Percentiles rank a stretch among this genome's conserved stretches.
Conservation (phyloP, 805 yeast species). For the Myxozyma mucilagina region DNA sequence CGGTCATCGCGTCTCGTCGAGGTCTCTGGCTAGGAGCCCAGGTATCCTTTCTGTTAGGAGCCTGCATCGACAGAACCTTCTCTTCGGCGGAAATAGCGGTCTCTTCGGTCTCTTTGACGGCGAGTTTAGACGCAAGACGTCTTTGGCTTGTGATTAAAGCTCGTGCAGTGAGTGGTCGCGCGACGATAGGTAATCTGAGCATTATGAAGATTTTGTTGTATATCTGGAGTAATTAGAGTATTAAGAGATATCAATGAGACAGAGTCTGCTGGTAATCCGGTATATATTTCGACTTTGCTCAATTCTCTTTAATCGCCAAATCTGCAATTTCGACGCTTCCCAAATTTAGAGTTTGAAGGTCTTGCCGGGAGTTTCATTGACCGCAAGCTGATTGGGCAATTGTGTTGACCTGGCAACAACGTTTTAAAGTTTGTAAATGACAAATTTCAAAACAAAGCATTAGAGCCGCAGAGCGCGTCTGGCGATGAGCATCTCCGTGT, state of each 20-base stretch:
- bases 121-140: constrained; percentile 11
- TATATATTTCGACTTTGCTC: background rate
- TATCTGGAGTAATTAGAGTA: background rate
- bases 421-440: background rate
- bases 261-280: too few species aligned
- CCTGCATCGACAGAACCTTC: constrained; percentile 48
- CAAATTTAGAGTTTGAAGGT: constrained; percentile 1
- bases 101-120: constrained; percentile 2
- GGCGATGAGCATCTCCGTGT: constrained; percentile 8
- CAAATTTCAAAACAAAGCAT: constrained; percentile 5
- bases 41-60: constrained; percentile 69
- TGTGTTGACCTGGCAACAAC: constrained; percentile 9
- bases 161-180: constrained; percentile 6
- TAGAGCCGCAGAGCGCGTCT: constrained; percentile 1
- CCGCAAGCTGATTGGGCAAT: constrained; percentile 12
- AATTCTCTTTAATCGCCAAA: background rate
- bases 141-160: background rate
- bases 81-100: constrained; percentile 16
- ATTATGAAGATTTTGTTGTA: background rate
- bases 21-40: constrained; percentile 74
- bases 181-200: constrained; percentile 5
- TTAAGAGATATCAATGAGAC: background rate
- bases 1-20: constrained; percentile 56
- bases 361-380: background rate
- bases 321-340: background rate